Evolutionary conservation across 208 protist species (phyloP).

Genomic region (Trypanosoma theileri): DNA sequence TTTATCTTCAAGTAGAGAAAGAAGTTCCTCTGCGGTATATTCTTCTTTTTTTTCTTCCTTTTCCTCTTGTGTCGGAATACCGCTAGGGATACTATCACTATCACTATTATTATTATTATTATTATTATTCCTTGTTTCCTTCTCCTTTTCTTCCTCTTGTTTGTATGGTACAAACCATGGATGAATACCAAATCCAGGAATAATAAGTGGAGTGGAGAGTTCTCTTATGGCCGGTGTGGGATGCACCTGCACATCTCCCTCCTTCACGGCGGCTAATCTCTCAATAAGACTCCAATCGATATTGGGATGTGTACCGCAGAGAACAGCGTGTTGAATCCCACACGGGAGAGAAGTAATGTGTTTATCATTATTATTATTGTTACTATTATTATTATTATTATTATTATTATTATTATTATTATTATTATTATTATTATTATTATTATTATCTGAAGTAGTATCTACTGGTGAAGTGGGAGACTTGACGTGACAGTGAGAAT

Average conservation of each 20-base stretch:
- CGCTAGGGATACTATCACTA: too few relatives aligned
- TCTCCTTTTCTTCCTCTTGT: too few relatives aligned
- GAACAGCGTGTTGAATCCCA: constrained; percentile 25
- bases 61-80: background rate
- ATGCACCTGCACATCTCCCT: background rate
- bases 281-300: constrained; percentile 61
- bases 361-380: background rate
- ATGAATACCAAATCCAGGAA: constrained; percentile 75
- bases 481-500: constrained; percentile 48
- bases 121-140: background rate
- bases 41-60: background rate
- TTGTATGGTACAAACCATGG: constrained; percentile 55
- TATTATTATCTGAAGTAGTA: background rate
- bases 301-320: constrained; percentile 77
- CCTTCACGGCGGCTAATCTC: background rate
- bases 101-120: constrained; percentile 6
- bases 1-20: constrained; percentile 39
- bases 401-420: background rate
- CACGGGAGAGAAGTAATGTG: constrained; percentile 1
- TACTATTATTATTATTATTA: background rate
- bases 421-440: background rate
- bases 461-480: background rate
- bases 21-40: constrained; percentile 27
- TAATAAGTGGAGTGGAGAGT: background rate
- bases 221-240: background rate